Percentiles rank a stretch among this genome's conserved stretches.
Conservation (phyloP, 2,329 filamentous ascomycete genomes). For the Acrodontium crateriforme region DNA sequence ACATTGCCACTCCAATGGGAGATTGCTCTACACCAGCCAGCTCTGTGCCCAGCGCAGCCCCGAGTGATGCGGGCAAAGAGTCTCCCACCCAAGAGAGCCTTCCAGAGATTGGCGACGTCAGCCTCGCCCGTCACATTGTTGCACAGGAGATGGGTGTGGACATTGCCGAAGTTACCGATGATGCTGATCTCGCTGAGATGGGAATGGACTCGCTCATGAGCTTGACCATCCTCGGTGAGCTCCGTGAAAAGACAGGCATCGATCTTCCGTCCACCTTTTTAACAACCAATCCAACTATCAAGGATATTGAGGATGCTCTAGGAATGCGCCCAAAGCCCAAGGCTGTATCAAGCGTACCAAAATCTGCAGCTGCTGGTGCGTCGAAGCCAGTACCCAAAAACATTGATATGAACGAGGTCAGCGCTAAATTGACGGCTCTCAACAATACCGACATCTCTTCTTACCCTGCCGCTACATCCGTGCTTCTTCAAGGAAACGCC, state of each 20-base stretch:
- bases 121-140: constrained; percentile 35
- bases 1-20: constrained; percentile 30
- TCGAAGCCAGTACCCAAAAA: constrained; percentile 23
- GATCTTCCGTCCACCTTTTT: constrained; percentile 42
- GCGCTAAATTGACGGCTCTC: constrained; percentile 28
- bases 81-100: constrained; percentile 20
- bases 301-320: constrained; percentile 51
- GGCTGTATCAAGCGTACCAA: constrained; percentile 18
- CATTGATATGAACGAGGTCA: constrained; percentile 34
- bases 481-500: constrained; percentile 43
- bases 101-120: constrained; percentile 26
- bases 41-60: constrained; percentile 30
- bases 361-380: constrained; percentile 12
- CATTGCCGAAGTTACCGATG: constrained; percentile 38
- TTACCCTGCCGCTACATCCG: constrained; percentile 38
- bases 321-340: constrained; percentile 37
- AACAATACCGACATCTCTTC: constrained; percentile 28
- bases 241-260: constrained; percentile 37
- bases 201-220: constrained; percentile 42
- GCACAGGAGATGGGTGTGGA: constrained; percentile 53
- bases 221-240: constrained; percentile 36
- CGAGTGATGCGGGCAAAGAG: constrained; percentile 29
- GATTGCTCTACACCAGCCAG: constrained; percentile 34
- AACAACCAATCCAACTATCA: constrained; percentile 46
- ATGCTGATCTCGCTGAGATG: constrained; percentile 47